phyloP scores from a whole-genome alignment of 768 basidiomycete species.

The Solioccasus polychromus region DNA sequence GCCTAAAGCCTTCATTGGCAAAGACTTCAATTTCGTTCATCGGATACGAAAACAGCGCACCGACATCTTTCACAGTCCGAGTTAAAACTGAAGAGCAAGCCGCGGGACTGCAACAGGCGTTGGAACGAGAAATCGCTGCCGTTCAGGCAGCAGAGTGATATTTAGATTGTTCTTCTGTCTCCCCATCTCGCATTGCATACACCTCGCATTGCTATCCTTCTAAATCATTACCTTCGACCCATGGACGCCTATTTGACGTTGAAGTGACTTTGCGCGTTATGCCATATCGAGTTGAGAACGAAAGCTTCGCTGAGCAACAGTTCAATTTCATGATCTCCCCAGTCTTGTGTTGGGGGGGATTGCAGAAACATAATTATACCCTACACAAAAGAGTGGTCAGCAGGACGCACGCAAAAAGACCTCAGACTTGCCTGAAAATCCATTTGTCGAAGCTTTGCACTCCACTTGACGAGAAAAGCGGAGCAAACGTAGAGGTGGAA shows the following conservation, averaged over 20 bases:
- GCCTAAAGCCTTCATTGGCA: conserved; percentile 50
- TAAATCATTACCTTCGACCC: neutral
- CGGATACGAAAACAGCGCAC: conserved; percentile 58
- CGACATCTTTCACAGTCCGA: conserved; percentile 61
- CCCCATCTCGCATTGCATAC: conserved; percentile 19
- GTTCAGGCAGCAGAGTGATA: conserved; percentile 28
- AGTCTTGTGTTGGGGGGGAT: conserved; percentile 85
- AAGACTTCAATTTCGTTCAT: conserved; percentile 62
- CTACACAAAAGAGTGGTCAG: conserved; percentile 38
- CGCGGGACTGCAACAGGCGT: conserved; percentile 49
- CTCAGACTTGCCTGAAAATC: conserved; percentile 83
- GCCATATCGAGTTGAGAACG: conserved; percentile 89
- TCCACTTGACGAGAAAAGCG: conserved; percentile 95
- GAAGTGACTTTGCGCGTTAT: conserved; percentile 89
- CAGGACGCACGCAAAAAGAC: neutral
- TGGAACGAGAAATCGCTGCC: conserved; percentile 61
- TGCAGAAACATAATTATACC: conserved; percentile 99
- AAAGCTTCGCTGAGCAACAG: conserved; percentile 95
- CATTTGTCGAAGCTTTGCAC: conserved; percentile 89
- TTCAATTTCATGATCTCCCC: conserved; percentile 96
- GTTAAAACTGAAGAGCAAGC: conserved; percentile 60
- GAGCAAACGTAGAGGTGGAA: conserved; percentile 99
- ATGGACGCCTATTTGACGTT: conserved; percentile 42
- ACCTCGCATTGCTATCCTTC: conserved; percentile 14
- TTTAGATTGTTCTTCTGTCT: conserved; percentile 1